Percentiles rank a stretch among this genome's conserved stretches.
phyloP scores from a whole-genome alignment of 129 eudicot species.

The Artemisia tridentata region DNA sequence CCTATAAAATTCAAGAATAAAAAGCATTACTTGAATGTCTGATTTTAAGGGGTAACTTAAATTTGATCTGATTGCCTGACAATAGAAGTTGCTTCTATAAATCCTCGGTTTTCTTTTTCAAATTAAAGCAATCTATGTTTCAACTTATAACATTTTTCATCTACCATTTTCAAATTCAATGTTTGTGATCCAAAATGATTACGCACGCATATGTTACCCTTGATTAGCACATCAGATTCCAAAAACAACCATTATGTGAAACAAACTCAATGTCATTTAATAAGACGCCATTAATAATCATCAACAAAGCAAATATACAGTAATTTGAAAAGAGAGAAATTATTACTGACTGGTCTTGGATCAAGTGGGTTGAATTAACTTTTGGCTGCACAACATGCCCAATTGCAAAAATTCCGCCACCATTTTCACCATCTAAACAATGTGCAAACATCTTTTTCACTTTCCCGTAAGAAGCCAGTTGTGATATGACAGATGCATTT shows the following conservation, averaged over 20 bases:
- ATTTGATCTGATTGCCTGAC: no score
- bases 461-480: slow-evolving; percentile 80
- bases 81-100: no score
- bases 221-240: neutral
- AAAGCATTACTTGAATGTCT: no score
- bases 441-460: slow-evolving; percentile 92
- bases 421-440: slow-evolving; percentile 82
- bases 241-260: neutral
- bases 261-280: neutral
- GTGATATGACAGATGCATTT: slow-evolving; percentile 75
- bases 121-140: no score
- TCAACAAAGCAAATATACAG: no score
- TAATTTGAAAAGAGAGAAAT: slow-evolving; percentile 4
- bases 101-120: no score
- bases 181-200: no score
- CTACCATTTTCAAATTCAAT: no score
- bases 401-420: slow-evolving; percentile 94
- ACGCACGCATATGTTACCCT: no score
- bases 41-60: no score
- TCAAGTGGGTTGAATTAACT: slow-evolving; percentile 71
- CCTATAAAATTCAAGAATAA: slow-evolving; percentile 35
- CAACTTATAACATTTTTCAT: no score
- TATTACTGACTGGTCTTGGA: slow-evolving; percentile 56
- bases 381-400: slow-evolving; percentile 87
- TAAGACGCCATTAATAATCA: no score